Percentiles rank a stretch among this genome's conserved stretches.
These are phyloP conservation scores for Hyphodiscus hymeniophilus DNA, from an alignment of 495 filamentous ascomycete species.

Conservation along the genomic window DNA sequence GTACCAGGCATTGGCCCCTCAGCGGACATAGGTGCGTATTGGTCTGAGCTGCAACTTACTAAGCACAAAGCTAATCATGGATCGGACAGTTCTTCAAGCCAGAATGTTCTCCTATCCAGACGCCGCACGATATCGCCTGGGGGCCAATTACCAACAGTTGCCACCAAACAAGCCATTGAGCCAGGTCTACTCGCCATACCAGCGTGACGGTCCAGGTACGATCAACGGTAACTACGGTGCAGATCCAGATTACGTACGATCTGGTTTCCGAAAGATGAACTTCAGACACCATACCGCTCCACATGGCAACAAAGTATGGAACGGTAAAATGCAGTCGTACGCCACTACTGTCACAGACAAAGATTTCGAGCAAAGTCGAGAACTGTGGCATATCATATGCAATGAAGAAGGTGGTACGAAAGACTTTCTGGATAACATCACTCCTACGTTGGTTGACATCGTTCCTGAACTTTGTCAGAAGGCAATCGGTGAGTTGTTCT, in stretches of 20 bases:
- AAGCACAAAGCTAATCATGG: neutral
- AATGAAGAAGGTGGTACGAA: slow-evolving; percentile 6
- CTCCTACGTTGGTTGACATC: too few relatives aligned
- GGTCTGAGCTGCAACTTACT: too few relatives aligned
- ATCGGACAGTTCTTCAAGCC: slow-evolving; percentile 46
- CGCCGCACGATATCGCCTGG: slow-evolving; percentile 57
- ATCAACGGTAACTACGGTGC: slow-evolving; percentile 34
- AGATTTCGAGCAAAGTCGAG: slow-evolving; percentile 33
- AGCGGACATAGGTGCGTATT: slow-evolving; percentile 32
- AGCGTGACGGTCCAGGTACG: slow-evolving; percentile 33
- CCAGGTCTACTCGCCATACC: slow-evolving; percentile 34
- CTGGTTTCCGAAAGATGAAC: slow-evolving; percentile 18
- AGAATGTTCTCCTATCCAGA: slow-evolving; percentile 65
- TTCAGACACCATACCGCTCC: slow-evolving; percentile 1
- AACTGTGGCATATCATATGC: slow-evolving; percentile 31
- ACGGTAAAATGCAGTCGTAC: slow-evolving; percentile 18
- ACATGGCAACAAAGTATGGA: slow-evolving; percentile 23
- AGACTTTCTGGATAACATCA: too few relatives aligned
- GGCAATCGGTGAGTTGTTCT: too few relatives aligned
- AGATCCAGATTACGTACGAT: slow-evolving; percentile 35
- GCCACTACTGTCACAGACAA: slow-evolving; percentile 32
- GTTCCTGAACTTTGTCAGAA: too few relatives aligned
- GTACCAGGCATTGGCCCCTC: slow-evolving; percentile 60
- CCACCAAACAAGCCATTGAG: slow-evolving; percentile 32
- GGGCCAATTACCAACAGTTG: slow-evolving; percentile 56